A percentile compares a stretch with the other conserved stretches of the same genome.
phyloP scores from a whole-genome alignment of 2,329 filamentous ascomycete genomes.

The Claviceps fusiformis region DNA sequence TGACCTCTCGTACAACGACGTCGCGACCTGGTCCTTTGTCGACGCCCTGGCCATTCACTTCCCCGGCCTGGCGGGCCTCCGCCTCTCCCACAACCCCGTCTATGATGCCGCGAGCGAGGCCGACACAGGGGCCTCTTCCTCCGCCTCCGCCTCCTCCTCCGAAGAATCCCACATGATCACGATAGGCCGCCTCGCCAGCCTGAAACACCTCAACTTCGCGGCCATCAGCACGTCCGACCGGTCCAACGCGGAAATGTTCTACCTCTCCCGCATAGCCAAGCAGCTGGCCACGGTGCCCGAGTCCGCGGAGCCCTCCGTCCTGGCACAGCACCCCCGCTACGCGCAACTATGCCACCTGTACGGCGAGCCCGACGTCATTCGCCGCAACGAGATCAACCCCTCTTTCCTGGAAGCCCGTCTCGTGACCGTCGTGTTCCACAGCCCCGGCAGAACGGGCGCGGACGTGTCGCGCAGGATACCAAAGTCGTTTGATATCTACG shows the following conservation, averaged over 20 bases:
- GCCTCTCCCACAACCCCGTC: constrained; percentile 76
- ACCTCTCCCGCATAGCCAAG: constrained; percentile 69
- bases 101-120: constrained; percentile 42
- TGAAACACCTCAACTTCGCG: constrained; percentile 62
- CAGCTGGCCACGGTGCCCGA: constrained; percentile 52
- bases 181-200: constrained; percentile 54
- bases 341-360: constrained; percentile 60
- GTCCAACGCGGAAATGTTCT: constrained; percentile 83
- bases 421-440: constrained; percentile 46
- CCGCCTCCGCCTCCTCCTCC: constrained; percentile 26
- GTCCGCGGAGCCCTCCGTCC: constrained; percentile 37
- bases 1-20: constrained; percentile 60
- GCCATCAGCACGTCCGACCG: constrained; percentile 60
- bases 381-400: constrained; percentile 50
- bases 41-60: constrained; percentile 54
- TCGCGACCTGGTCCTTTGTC: constrained; percentile 60
- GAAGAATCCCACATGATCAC: constrained; percentile 87
- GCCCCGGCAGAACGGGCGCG: constrained; percentile 6
- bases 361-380: constrained; percentile 52
- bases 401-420: constrained; percentile 72
- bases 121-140: constrained; percentile 11
- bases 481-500: constrained; percentile 65
- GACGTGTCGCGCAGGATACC: constrained; percentile 43
- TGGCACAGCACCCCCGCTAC: constrained; percentile 58
- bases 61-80: constrained; percentile 60